A percentile compares a stretch with the other conserved stretches of the same genome.
phyloP scores from a whole-genome alignment of 345 rosid species.

The Citrus sp. region DNA sequence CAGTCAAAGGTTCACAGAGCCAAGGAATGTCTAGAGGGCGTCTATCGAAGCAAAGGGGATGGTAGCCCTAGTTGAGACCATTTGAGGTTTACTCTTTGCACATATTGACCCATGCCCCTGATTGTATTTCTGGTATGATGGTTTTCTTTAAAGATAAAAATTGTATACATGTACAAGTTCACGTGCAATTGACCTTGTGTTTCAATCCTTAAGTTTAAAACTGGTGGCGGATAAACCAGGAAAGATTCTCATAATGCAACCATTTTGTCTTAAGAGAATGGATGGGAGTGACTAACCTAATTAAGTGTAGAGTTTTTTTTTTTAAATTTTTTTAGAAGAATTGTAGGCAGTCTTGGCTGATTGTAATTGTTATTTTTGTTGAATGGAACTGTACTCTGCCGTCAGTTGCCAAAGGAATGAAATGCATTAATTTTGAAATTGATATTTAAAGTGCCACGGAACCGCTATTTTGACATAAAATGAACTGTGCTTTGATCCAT shows the following conservation, averaged over 20 bases:
- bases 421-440: too few species aligned
- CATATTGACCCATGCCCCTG: not conserved
- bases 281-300: too few species aligned
- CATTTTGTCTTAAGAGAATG: not conserved
- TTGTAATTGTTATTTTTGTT: too few species aligned
- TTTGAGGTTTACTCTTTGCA: not conserved
- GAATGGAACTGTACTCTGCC: too few species aligned
- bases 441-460: too few species aligned
- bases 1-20: constrained; percentile 95
- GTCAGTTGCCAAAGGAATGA: too few species aligned
- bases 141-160: not conserved
- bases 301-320: too few species aligned
- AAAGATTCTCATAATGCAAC: not conserved
- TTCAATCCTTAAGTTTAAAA: not conserved
- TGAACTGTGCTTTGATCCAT: too few species aligned
- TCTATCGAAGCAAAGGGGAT: constrained; percentile 39
- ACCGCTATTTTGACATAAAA: too few species aligned
- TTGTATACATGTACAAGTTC: not conserved
- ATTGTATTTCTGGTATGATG: not conserved
- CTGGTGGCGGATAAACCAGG: not conserved
- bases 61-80: constrained; percentile 39
- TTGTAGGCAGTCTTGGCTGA: too few species aligned
- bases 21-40: constrained; percentile 77
- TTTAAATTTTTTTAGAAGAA: too few species aligned
- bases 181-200: not conserved